A percentile compares a stretch with the other conserved stretches of the same genome.
Evolutionary conservation across 352 stramenopile genomes (phyloP).

Genomic region (Phytopythium delawarense): DNA sequence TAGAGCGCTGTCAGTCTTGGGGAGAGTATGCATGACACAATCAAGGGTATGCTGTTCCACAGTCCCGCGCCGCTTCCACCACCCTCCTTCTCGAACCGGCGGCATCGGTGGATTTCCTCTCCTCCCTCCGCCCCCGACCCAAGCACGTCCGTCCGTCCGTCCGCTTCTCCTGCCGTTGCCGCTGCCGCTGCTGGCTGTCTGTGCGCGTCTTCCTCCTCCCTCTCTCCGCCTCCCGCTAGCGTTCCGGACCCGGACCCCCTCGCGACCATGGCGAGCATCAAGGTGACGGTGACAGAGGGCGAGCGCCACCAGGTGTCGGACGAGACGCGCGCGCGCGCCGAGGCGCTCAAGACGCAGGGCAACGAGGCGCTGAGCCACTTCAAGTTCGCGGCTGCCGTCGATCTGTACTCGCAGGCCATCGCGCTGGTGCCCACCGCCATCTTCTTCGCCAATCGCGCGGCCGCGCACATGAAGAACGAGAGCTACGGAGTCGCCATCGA

Average conservation of each 20-base stretch:
- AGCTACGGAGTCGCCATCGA: constrained; percentile 97
- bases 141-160: neutral
- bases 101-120: constrained; percentile 6
- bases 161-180: neutral
- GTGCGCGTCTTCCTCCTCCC: neutral
- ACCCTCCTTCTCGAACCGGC: neutral
- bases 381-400: constrained; percentile 75
- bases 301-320: constrained; percentile 55
- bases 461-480: constrained; percentile 98
- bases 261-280: constrained; percentile 31
- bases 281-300: constrained; percentile 41
- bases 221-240: neutral
- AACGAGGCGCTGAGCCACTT: constrained; percentile 82
- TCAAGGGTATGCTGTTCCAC: neutral
- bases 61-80: constrained; percentile 5
- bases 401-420: constrained; percentile 90
- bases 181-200: neutral
- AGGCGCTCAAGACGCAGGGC: constrained; percentile 81
- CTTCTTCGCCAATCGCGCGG: constrained; percentile 93
- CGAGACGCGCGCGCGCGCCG: constrained; percentile 51
- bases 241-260: too few species aligned
- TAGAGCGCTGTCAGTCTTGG: neutral
- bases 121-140: neutral
- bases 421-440: constrained; percentile 86
- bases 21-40: neutral